Evolutionary conservation across 352 stramenopile genomes (phyloP).

Genomic region (Ochromonadaceae sp.): DNA sequence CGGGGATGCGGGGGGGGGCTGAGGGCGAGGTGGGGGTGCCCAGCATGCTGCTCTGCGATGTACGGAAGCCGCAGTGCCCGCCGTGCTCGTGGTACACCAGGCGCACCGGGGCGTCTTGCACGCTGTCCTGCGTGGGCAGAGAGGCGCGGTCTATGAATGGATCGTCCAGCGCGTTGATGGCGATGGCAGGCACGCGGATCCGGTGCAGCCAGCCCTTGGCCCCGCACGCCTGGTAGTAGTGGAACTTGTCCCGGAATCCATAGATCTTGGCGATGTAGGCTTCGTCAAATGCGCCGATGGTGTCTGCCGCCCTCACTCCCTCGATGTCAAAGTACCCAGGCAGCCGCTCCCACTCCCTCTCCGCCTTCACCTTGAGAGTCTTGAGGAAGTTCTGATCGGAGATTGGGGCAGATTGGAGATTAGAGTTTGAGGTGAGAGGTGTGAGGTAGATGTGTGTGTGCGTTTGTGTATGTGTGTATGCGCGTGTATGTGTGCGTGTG

Average conservation of each 20-base stretch:
- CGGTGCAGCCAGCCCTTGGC: not conserved
- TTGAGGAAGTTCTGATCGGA: constrained; percentile 15
- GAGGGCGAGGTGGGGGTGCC: too few species aligned
- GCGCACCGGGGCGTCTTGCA: not conserved
- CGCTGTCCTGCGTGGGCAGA: not conserved
- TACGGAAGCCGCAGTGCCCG: not conserved
- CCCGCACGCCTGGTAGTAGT: not conserved
- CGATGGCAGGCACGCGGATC: not conserved
- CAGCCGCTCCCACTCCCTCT: not conserved
- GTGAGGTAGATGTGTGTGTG: too few species aligned
- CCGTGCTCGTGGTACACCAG: not conserved
- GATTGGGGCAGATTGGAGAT: too few species aligned
- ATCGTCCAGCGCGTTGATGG: constrained; percentile 2
- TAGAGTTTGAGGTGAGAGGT: too few species aligned
- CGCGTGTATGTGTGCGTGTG: too few species aligned
- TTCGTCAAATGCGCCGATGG: constrained; percentile 4
- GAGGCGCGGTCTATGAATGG: not conserved
- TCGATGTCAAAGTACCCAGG: constrained; percentile 7
- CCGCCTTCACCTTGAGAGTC: not conserved
- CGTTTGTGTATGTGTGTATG: too few species aligned
- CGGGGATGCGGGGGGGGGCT: not conserved
- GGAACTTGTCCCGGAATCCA: not conserved
- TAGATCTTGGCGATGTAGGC: not conserved
- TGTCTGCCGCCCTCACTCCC: not conserved
- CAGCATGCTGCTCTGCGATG: too few species aligned